Percentiles rank a stretch among this genome's conserved stretches.
Conservation (phyloP, 352 stramenopile species). For the Phytophthora vignae region DNA sequence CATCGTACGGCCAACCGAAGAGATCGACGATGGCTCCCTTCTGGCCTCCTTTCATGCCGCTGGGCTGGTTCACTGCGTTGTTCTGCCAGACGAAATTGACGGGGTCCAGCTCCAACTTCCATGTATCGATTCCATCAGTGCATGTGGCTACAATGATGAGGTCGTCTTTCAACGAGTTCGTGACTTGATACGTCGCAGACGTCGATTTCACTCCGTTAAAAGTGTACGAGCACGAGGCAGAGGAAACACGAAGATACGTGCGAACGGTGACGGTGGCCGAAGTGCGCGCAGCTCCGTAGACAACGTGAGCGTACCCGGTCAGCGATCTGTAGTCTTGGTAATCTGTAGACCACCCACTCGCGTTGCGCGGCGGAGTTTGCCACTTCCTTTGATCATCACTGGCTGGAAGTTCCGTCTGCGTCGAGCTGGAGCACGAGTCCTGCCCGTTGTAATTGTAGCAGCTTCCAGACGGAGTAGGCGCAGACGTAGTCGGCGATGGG, state of each 20-base stretch:
- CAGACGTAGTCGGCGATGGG: slow-evolving; percentile 24
- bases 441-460: slow-evolving; percentile 49
- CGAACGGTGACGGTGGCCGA: slow-evolving; percentile 54
- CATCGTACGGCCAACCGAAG: slow-evolving; percentile 73
- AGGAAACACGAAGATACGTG: slow-evolving; percentile 38
- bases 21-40: slow-evolving; percentile 73
- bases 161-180: slow-evolving; percentile 32
- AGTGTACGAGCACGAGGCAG: slow-evolving; percentile 42
- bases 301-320: slow-evolving; percentile 54
- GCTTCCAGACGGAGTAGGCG: slow-evolving; percentile 26
- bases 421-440: slow-evolving; percentile 36
- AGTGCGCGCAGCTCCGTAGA: slow-evolving; percentile 40
- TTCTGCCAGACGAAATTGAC: slow-evolving; percentile 77
- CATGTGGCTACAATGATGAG: slow-evolving; percentile 48
- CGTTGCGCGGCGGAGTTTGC: slow-evolving; percentile 59
- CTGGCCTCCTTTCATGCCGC: slow-evolving; percentile 53
- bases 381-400: slow-evolving; percentile 47
- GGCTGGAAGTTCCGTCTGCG: slow-evolving; percentile 23
- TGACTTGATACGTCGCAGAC: slow-evolving; percentile 29
- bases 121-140: slow-evolving; percentile 14
- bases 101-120: slow-evolving; percentile 54
- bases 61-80: slow-evolving; percentile 39
- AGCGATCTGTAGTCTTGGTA: slow-evolving; percentile 60
- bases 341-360: slow-evolving; percentile 30
- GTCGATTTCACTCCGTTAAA: slow-evolving; percentile 46